Base-by-base conservation (phyloP, 345 rosid species). In the Brassica juncea region DNA sequence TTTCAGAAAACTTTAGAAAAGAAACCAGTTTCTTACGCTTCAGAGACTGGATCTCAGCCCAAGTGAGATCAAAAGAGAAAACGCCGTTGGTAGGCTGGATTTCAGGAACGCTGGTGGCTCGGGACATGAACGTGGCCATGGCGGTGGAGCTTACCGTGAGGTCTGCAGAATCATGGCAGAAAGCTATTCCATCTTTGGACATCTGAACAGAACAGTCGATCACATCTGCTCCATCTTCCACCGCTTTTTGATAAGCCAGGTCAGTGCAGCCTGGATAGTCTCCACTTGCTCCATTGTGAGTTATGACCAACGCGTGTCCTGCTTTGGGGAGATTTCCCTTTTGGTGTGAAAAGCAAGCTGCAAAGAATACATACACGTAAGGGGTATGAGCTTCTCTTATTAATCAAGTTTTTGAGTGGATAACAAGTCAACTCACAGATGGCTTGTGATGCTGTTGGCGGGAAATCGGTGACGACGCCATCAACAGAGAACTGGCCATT, bases 171-270 rank as follows among this genome's bases (percentile, higher is more conserved):
- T 52, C 57, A 52, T 52, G 57, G 57, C 57, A 52, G 57, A 52
- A 52, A 52, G 21, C 57, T 52, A 52, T 52, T n/a, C 57, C 57
- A 52, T 52, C 57, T 52, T 52, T 52, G 57, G 57, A 52, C 57
- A 52, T 52, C 57, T 52, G 57, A 52, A 52, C 57, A 52, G 57
- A 52, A n/a, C 57, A 52, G 57, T 52, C 57, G 57, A 52, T 52
- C 21, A 52, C 57, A 52, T 52, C 57, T 52, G 57, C 57, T n/a
- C 57, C 57, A 52, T 52, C 57, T 19, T 52, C 57, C 57, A 52
- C 57, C 7, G 57, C 57, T 52, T 52, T 52, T 52, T 52, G 57
- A 52, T 52, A 52, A n/a, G 57, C 57, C 21, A 52, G 57, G 57
- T 52, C 57, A 19, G 57, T 52, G 57, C 57, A 52, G 57, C 57